Base-by-base conservation (phyloP, 129 eudicot species). In the Centrapalus pauciflorus region DNA sequence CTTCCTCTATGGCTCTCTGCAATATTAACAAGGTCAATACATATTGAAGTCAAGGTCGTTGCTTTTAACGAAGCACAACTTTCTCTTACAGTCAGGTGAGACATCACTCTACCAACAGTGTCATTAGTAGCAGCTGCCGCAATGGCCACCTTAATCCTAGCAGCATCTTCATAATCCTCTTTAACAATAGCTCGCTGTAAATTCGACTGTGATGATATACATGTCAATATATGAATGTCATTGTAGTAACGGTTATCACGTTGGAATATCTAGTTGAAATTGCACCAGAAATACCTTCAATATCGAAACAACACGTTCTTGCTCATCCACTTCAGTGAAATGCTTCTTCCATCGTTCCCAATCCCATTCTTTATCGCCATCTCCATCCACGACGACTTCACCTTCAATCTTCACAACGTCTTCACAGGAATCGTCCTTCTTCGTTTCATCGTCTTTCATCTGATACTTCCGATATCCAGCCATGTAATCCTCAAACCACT, bases 151-250 rank as follows among this genome's bases (percentile, higher is more conserved):
- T 94, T 94, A 33, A 94, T 84, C 78, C 88, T 94, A 32, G 95
- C 93, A 76, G 99, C 99, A 34, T 89, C 99, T 75, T 82, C 88
- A 64, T 89, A 94, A 28, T 94, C 89, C 82, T 94, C 99, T 69
- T 61, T 86, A 50, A 62, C 52, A 67, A 87, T 62, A 55, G 99
- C 99, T 56, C 61, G 69, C 5, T 64, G 77, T 61, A 94, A 76
- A 81, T 82, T 95, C 20, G 88, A 72, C 99, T 94, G 83, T 66
- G 72, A 48, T 59, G 46, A 67, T 30, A 78, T 41, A 30, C 2
- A 50, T 43, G 56, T 11, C n/a, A n/a, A n/a, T n/a, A n/a, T n/a
- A 43, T 46, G 58, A 25, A 68, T 48, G 12, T 1, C 4, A 35
- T 62, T 30, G 4, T 12, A 60, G 17, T 11, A n/a, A 66, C 7